Evolutionary conservation across 2,329 filamentous ascomycete genomes (phyloP).

Genomic region (Dothiorella sarmentorum): DNA sequence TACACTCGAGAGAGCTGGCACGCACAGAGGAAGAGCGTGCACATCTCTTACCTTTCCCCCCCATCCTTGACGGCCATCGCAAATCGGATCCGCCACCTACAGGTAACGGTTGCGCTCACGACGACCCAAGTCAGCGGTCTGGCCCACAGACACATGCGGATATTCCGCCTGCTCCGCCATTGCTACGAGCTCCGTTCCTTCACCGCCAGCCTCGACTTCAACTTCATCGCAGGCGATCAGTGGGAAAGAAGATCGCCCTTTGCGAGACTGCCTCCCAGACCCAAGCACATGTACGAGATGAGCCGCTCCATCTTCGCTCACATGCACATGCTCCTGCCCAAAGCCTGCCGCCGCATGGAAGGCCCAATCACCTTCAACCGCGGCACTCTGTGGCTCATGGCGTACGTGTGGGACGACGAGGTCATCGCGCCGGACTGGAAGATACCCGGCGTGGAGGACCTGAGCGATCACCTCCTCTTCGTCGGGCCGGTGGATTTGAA

Average conservation of each 20-base stretch:
- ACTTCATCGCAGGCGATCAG: background rate
- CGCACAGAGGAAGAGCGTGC: no score
- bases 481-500: no score
- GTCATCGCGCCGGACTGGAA: background rate
- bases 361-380: background rate
- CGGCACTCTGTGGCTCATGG: background rate
- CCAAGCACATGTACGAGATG: no score
- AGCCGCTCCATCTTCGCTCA: background rate
- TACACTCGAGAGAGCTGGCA: no score
- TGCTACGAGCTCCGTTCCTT: background rate
- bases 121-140: no score
- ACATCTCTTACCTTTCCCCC: no score
- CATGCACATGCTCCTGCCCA: background rate
- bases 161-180: background rate
- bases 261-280: no score
- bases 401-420: background rate
- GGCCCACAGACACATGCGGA: no score
- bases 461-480: background rate
- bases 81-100: background rate
- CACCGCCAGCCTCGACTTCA: background rate
- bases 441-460: background rate
- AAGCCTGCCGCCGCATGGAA: background rate
- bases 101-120: no score
- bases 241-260: no score
- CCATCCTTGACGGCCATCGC: background rate